A percentile compares a stretch with the other conserved stretches of the same genome.
phyloP scores from a whole-genome alignment of 345 rosid species.

The thale cress (Arabidopsis thaliana) region DNA sequence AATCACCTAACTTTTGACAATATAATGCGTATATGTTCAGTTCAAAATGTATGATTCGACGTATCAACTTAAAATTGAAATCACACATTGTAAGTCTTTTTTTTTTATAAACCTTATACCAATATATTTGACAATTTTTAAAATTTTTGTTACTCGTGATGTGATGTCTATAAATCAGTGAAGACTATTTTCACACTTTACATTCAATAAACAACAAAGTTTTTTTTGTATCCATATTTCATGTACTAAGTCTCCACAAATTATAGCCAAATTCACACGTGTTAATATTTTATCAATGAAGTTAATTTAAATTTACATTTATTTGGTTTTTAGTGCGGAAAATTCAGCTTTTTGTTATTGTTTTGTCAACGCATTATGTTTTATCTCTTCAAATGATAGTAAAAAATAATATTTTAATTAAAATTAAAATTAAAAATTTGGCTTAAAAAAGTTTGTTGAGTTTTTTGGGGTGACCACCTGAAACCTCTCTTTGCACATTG shows the following conservation, averaged over 20 bases:
- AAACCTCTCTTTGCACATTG: constrained; percentile 48
- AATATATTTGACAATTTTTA: no score
- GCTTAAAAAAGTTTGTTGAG: constrained; percentile 8
- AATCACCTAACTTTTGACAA: constrained; percentile 17
- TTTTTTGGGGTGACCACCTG: constrained; percentile 36
- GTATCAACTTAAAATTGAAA: neutral
- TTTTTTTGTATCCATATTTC: no score
- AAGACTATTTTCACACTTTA: no score
- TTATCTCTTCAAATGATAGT: neutral
- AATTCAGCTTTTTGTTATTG: neutral
- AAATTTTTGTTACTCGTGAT: no score
- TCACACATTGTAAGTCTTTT: neutral
- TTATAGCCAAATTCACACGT: no score
- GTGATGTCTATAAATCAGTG: no score
- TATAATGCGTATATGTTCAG: constrained; percentile 23
- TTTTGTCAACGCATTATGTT: neutral
- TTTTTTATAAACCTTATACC: no score
- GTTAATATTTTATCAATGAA: no score
- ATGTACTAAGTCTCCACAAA: no score
- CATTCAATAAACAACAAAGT: no score
- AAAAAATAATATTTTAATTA: no score
- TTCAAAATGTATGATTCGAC: constrained; percentile 6
- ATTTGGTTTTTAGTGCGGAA: neutral
- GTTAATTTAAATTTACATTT: no score
- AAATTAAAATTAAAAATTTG: neutral